phyloP scores from a whole-genome alignment of 2,329 filamentous ascomycete species.

The Fonsecaea erecta region DNA sequence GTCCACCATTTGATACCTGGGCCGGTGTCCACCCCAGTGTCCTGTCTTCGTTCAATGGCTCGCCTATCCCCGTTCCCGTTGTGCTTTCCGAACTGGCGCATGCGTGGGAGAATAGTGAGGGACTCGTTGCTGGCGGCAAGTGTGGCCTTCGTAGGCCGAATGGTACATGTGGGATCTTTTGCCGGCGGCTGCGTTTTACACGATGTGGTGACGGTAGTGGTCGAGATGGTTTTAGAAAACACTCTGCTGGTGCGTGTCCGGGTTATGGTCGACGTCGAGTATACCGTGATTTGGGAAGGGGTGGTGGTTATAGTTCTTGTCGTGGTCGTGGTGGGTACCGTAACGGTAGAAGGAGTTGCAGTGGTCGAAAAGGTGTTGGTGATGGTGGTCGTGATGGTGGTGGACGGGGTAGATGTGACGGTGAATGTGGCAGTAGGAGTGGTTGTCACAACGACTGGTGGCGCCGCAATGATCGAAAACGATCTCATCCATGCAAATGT shows the following conservation, averaged over 20 bases:
- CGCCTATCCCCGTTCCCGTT: background rate
- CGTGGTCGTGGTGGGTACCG: constrained; percentile 27
- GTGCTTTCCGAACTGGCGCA: constrained; percentile 1
- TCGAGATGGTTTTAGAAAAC: constrained; percentile 25
- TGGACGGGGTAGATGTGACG: constrained; percentile 26
- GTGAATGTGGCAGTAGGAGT: constrained; percentile 33
- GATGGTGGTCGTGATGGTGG: constrained; percentile 28
- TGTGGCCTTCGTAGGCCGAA: constrained; percentile 29
- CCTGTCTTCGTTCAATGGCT: background rate
- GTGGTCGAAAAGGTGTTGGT: constrained; percentile 28
- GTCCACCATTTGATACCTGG: constrained; percentile 17
- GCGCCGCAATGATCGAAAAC: constrained; percentile 33
- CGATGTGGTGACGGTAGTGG: constrained; percentile 28
- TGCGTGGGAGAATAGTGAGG: constrained; percentile 8
- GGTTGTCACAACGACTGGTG: constrained; percentile 28
- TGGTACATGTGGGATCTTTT: constrained; percentile 30
- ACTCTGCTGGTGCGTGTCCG: constrained; percentile 26
- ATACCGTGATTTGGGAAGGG: constrained; percentile 28
- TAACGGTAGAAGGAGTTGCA: constrained; percentile 26
- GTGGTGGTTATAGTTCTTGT: constrained; percentile 29
- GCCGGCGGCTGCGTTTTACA: constrained; percentile 25
- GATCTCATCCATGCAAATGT: constrained; percentile 35
- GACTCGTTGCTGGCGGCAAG: constrained; percentile 20
- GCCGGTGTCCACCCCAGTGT: constrained; percentile 16
- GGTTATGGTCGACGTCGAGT: constrained; percentile 27